Evolutionary conservation across 2,329 filamentous ascomycete genomes (phyloP), one percentile per base, ranked within the genome.

Genomic region (Hymenoscyphus infarciens): DNA sequence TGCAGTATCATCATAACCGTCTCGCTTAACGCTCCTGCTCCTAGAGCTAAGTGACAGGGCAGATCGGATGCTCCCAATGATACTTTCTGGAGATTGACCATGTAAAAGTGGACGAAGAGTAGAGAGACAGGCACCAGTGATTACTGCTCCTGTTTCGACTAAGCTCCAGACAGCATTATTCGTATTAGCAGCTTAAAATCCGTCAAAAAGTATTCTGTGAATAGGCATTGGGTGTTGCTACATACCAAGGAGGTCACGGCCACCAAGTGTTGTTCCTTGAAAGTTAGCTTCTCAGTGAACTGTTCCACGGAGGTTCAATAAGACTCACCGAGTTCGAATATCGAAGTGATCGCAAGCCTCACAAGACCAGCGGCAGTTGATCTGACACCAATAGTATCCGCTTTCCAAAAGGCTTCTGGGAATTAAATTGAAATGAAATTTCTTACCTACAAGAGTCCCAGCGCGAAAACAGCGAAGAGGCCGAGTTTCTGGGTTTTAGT

Each of bases 21-120:
- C 16, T 16, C 31, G 27, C 16, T 16, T 55, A 6, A n/a, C 5
- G 16, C 22, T 27, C 29, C 25, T 0, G 5, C 10, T 10, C n/a
- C 29, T 4, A 16, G 53, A 55, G 6, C 16, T 22, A n/a, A 60
- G 16, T 15, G 55, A 57, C 2, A 57, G 19, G 13, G 19, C 19
- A 15, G 31, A 57, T 29, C 29, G 55, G 10, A 57, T 57, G 31
- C 31, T 57, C 3, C 55, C 55, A 10, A 57, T 22, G 2, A 57
- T 22, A 38, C 55, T 57, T 8, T 57, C 55, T 11, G 55, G 55
- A 11, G 55, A 57, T 11, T 38, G n/a, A 22, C 55, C 55, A 22
- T 19, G 35, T 22, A 57, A 22, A 35, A 57, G 35, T 35, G 55
- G 55, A 22, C 55, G 55, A 13, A 57, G 55, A 19, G 55, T 57